These are phyloP conservation scores for Tylopilus rubrobrunneus DNA, from an alignment of 768 basidiomycete genomes.

Conservation along the genomic window DNA sequence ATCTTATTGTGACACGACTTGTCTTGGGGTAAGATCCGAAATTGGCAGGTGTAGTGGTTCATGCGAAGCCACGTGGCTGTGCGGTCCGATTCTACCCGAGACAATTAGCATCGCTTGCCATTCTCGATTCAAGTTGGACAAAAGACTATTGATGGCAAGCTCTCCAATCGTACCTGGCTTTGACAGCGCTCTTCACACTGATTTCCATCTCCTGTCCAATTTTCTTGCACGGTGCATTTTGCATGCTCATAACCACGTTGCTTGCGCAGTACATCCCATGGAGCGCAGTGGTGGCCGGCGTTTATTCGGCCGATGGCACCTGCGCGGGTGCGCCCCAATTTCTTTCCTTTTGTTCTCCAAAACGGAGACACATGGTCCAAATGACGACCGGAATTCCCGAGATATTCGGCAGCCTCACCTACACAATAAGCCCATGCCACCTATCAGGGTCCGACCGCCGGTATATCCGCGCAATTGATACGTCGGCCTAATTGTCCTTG, in stretches of 20 bases:
- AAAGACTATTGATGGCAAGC: slow-evolving; percentile 1
- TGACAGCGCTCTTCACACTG: background rate
- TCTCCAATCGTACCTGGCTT: background rate
- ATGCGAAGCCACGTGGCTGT: slow-evolving; percentile 15
- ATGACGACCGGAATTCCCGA: slow-evolving; percentile 5
- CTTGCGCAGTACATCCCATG: background rate
- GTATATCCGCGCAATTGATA: background rate
- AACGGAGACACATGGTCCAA: slow-evolving; percentile 5
- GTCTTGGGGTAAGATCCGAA: background rate
- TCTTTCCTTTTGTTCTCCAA: slow-evolving; percentile 19
- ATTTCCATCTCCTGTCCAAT: background rate
- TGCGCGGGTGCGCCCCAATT: background rate
- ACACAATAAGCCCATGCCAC: slow-evolving; percentile 19
- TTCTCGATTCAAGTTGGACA: slow-evolving; percentile 9
- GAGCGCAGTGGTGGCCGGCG: background rate
- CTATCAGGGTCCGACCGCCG: slow-evolving; percentile 4
- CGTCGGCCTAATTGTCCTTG: background rate
- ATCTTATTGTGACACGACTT: background rate
- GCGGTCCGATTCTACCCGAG: slow-evolving; percentile 9
- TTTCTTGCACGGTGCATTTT: background rate
- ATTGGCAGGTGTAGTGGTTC: slow-evolving; percentile 24
- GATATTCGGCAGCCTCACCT: background rate
- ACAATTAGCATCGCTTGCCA: slow-evolving; percentile 19
- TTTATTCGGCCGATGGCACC: background rate
- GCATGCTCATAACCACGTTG: background rate